A percentile compares a stretch with the other conserved stretches of the same genome.
Conservation (phyloP, 73 alveolate species). For the Paramecium bursaria region DNA sequence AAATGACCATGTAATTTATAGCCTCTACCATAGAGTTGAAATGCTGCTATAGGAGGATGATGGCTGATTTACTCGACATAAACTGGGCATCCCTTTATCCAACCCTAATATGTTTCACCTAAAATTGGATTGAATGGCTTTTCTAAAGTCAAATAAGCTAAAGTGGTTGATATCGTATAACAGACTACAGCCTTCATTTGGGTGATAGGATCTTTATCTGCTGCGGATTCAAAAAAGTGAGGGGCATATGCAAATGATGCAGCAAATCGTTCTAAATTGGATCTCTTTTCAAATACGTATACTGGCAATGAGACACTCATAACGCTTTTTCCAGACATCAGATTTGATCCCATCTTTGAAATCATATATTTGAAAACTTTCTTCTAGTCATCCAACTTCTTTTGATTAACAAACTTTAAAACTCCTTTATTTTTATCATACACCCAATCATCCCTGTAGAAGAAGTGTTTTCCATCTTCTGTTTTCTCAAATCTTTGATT, state of each 20-base stretch:
- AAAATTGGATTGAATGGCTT: conserved; percentile 89
- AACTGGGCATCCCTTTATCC: conserved; percentile 67
- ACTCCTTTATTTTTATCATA: conserved; percentile 15
- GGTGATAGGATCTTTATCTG: conserved; percentile 70
- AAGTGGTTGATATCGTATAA: conserved; percentile 66
- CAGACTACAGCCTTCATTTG: conserved; percentile 74
- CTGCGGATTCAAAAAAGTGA: conserved; percentile 75
- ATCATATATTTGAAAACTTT: conserved; percentile 74
- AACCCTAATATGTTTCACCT: conserved; percentile 86
- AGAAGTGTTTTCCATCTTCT: conserved; percentile 20
- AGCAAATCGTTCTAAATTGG: conserved; percentile 75
- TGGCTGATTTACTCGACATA: conserved; percentile 63
- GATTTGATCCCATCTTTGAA: conserved; percentile 76
- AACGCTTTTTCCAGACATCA: conserved; percentile 76
- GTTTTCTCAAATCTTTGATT: not conserved
- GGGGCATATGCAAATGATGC: conserved; percentile 74
- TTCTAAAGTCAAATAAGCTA: conserved; percentile 70
- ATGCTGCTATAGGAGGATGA: conserved; percentile 71
- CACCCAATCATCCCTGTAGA: conserved; percentile 28
- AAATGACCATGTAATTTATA: conserved; percentile 62
- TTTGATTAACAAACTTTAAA: conserved; percentile 34
- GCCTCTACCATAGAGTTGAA: conserved; percentile 52
- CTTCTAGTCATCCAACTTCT: conserved; percentile 55
- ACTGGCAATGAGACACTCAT: conserved; percentile 81
- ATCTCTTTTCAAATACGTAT: conserved; percentile 73